These are phyloP conservation scores for Linanthus parryae DNA, from an alignment of 148 eudicot genomes.

Conservation along the genomic window DNA sequence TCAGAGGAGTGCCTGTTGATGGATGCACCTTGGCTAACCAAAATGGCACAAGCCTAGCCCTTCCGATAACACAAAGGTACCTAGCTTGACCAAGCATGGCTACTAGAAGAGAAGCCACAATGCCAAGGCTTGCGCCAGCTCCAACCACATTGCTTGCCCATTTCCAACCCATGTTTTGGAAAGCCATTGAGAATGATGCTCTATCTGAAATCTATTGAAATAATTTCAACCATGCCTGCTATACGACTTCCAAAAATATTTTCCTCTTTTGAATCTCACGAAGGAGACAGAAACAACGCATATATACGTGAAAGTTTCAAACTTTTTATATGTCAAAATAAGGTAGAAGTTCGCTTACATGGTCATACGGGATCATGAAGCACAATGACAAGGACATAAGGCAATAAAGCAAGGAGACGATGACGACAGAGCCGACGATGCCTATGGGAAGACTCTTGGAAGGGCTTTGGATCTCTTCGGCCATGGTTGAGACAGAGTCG, in stretches of 20 bases:
- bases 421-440: slow-evolving; percentile 70
- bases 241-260: too few species aligned
- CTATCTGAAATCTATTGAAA: slow-evolving; percentile 38
- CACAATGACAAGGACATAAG: slow-evolving; percentile 72
- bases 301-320: too few species aligned
- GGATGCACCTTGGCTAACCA: slow-evolving; percentile 95
- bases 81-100: slow-evolving; percentile 93
- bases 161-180: slow-evolving; percentile 65
- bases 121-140: slow-evolving; percentile 78
- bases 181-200: slow-evolving; percentile 78
- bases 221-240: too few species aligned
- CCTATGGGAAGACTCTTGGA: slow-evolving; percentile 62
- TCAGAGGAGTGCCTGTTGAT: slow-evolving; percentile 76
- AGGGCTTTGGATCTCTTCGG: slow-evolving; percentile 82
- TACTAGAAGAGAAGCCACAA: slow-evolving; percentile 77
- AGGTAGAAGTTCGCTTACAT: slow-evolving; percentile 34
- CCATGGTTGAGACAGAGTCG: slow-evolving; percentile 88
- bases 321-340: too few species aligned
- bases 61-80: slow-evolving; percentile 77
- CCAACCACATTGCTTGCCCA: slow-evolving; percentile 86
- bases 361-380: slow-evolving; percentile 59
- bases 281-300: too few species aligned
- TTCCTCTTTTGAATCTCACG: too few species aligned
- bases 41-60: slow-evolving; percentile 71
- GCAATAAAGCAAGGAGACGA: slow-evolving; percentile 64